Percentiles rank a stretch among this genome's conserved stretches.
phyloP scores from a whole-genome alignment of 495 filamentous ascomycete genomes.

The Aspergillus bertholletiae region DNA sequence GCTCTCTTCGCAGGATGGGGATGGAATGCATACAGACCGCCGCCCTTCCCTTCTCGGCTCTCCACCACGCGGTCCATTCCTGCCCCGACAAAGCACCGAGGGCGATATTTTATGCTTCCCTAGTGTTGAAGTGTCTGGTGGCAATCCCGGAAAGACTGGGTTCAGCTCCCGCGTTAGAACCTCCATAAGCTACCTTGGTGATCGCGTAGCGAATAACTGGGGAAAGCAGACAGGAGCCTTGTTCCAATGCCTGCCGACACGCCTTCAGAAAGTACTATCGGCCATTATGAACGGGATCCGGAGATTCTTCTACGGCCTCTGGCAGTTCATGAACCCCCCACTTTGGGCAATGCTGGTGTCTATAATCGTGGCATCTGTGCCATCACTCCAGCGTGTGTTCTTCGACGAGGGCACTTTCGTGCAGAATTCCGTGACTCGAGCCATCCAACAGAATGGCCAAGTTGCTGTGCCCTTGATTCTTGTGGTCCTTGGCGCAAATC shows the following conservation, averaged over 20 bases:
- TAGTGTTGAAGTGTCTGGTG: slow-evolving; percentile 32
- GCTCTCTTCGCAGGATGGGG: slow-evolving; percentile 21
- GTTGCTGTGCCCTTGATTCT: slow-evolving; percentile 94
- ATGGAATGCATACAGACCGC: slow-evolving; percentile 23
- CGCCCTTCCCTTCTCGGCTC: slow-evolving; percentile 27
- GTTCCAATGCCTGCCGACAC: slow-evolving; percentile 51
- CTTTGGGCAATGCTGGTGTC: slow-evolving; percentile 94
- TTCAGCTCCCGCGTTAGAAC: slow-evolving; percentile 22
- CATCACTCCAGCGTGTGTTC: slow-evolving; percentile 75
- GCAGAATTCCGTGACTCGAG: slow-evolving; percentile 87
- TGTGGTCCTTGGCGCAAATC: slow-evolving; percentile 92
- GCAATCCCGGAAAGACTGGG: slow-evolving; percentile 19
- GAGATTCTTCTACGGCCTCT: slow-evolving; percentile 63
- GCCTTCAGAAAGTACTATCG: slow-evolving; percentile 52
- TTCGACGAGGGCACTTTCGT: slow-evolving; percentile 88
- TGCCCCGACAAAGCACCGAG: slow-evolving; percentile 35
- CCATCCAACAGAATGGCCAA: slow-evolving; percentile 76
- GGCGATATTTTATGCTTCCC: slow-evolving; percentile 44
- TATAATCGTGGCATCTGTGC: slow-evolving; percentile 87
- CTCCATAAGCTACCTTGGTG: slow-evolving; percentile 16
- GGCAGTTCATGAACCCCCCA: slow-evolving; percentile 97
- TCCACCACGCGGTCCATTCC: slow-evolving; percentile 36
- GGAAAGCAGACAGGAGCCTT: slow-evolving; percentile 20
- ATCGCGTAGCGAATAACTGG: slow-evolving; percentile 17
- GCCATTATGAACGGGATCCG: slow-evolving; percentile 33